phyloP scores from a whole-genome alignment of 2,329 filamentous ascomycete genomes.

The Emmonsia crescens region DNA sequence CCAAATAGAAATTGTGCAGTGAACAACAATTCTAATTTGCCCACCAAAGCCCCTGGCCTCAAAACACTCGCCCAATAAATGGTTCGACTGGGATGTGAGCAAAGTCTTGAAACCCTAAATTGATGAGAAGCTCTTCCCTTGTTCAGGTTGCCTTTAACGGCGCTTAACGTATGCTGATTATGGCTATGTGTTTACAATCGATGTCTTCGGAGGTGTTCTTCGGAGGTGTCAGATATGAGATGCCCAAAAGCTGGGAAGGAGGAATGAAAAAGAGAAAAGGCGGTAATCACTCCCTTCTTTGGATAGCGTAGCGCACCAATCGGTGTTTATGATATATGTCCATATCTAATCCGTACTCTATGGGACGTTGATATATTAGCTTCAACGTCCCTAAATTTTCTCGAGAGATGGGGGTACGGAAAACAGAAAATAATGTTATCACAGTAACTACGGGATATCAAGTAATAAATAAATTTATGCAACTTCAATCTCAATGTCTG shows the following conservation, averaged over 20 bases:
- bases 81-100: no score
- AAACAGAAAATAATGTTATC: neutral
- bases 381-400: neutral
- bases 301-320: no score
- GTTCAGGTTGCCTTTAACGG: constrained; percentile 35
- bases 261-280: constrained; percentile 18
- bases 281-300: no score
- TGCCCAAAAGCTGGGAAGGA: constrained; percentile 26
- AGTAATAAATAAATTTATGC: neutral
- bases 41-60: no score
- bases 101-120: constrained; percentile 38
- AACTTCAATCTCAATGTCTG: neutral
- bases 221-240: neutral
- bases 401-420: neutral
- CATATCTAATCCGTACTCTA: no score
- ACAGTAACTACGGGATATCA: neutral
- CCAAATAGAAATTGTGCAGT: no score
- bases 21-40: no score
- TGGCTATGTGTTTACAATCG: no score
- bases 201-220: no score
- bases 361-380: neutral
- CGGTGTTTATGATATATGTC: no score
- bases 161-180: constrained; percentile 41
- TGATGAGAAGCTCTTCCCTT: no score
- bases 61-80: no score